Evolutionary conservation across 495 filamentous ascomycete species (phyloP), one percentile per base, ranked within the genome.

Genomic region (Penicillium ucsense): DNA sequence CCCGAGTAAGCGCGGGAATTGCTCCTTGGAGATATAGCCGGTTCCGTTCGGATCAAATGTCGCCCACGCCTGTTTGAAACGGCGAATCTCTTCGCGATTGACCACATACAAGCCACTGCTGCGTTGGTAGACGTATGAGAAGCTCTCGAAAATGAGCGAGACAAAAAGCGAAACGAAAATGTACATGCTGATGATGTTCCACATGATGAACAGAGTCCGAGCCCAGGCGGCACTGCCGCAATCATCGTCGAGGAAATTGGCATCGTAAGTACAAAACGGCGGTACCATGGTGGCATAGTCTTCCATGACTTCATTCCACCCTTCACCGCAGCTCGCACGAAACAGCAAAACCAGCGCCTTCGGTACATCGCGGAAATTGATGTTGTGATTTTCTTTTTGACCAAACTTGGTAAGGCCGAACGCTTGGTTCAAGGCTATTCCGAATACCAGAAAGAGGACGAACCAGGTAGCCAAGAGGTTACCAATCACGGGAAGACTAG

Each of bases 181-280:
- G 67, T 97, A 99, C 92, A 99, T 97, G 84, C 91, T 96, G 62
- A 97, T 77, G 56, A 99, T 88, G 70, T 99, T 99, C 92, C 92
- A 99, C 8, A 85, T 77, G 48, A 96, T 88, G 71, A 99, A 97
- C 32, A 99, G 72, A 38, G 77, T 76, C 33, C 87, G 77, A 10
- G 92, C 89, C 86, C 92, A 97, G 38, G 79, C 76, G 28, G 77
- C 76, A 63, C 92, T 91, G 33, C 92, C 92, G 59, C 92, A 99
- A 70, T 97, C 94, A 56, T 86, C 86, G n/a, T 86, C 65, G 50
- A 87, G 85, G 60, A 91, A 94, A 11, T 73, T 73, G 4, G 60
- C 44, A 10, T 73, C 74, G 5, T 77, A 68, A 1, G 86, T 85
- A 67, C 92, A 99, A 43, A 82, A 67, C 0, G 92, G 94, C 4